A percentile compares a stretch with the other conserved stretches of the same genome.
Conservation (phyloP, 768 basidiomycete genomes). For the Kwoniella shandongensis region DNA sequence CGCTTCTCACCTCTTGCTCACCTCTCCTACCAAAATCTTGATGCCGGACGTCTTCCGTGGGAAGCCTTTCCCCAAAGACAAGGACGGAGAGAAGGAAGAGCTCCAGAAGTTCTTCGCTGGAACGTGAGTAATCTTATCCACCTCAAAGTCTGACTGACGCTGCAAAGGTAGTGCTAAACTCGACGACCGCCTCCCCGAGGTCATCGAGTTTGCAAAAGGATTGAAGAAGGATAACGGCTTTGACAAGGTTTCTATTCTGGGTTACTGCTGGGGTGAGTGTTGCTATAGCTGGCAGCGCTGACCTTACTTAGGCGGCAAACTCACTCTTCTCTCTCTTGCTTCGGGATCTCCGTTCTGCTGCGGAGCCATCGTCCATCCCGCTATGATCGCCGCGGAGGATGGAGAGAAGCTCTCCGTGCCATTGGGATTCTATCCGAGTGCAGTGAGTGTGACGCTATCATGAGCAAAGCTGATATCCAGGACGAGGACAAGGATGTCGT, state of each 20-base stretch:
- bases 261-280: constrained; percentile 53
- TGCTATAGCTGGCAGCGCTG: constrained; percentile 2
- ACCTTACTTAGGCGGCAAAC: constrained; percentile 55
- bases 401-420: constrained; percentile 39
- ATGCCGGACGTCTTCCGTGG: constrained; percentile 70
- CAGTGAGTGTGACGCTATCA: constrained; percentile 48
- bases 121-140: constrained; percentile 38
- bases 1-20: constrained; percentile 56
- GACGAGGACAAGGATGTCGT: constrained; percentile 45
- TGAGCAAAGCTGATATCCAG: constrained; percentile 11
- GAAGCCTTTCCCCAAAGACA: constrained; percentile 61
- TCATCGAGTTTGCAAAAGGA: constrained; percentile 58
- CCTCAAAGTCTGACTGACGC: not conserved
- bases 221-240: constrained; percentile 56
- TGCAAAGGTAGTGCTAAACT: constrained; percentile 33
- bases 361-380: constrained; percentile 58
- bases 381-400: constrained; percentile 42
- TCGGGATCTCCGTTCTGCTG: constrained; percentile 53
- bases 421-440: constrained; percentile 54
- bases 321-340: constrained; percentile 38
- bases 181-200: constrained; percentile 59
- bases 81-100: constrained; percentile 59
- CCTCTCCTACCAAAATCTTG: constrained; percentile 58
- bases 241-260: constrained; percentile 56
- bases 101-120: constrained; percentile 64